A percentile compares a stretch with the other conserved stretches of the same genome.
phyloP scores from a whole-genome alignment of 2,329 filamentous ascomycete genomes.

The Phoma sp. region DNA sequence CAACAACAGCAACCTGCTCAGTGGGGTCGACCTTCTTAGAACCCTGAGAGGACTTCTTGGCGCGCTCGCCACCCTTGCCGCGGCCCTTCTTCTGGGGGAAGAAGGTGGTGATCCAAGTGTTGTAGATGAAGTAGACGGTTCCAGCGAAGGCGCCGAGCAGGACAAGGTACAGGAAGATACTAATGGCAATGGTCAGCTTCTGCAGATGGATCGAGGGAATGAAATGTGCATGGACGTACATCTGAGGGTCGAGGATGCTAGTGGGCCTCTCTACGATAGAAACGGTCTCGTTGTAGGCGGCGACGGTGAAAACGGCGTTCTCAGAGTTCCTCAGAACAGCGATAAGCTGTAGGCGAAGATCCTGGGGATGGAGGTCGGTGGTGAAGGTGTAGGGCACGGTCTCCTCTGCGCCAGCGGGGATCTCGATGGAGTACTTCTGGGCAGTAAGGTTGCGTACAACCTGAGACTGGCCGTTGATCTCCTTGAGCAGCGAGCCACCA shows the following conservation, averaged over 20 bases:
- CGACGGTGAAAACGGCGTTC: conserved; percentile 75
- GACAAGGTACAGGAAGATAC: conserved; percentile 97
- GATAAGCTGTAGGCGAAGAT: conserved; percentile 78
- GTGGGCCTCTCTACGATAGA: conserved; percentile 88
- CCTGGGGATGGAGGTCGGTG: conserved; percentile 91
- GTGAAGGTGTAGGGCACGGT: conserved; percentile 82
- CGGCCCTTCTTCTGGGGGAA: conserved; percentile 80
- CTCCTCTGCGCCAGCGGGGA: conserved; percentile 78
- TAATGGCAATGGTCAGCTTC: conserved; percentile 46
- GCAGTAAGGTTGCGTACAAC: conserved; percentile 86
- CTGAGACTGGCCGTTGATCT: conserved; percentile 59
- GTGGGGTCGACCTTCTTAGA: conserved; percentile 70
- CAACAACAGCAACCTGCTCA: conserved; percentile 67
- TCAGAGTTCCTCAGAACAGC: conserved; percentile 73
- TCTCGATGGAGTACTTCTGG: conserved; percentile 73
- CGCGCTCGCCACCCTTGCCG: conserved; percentile 69
- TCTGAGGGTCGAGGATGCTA: conserved; percentile 92
- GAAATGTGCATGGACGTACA: conserved; percentile 65
- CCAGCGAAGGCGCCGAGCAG: conserved; percentile 79
- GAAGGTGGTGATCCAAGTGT: conserved; percentile 93
- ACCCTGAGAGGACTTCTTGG: conserved; percentile 66
- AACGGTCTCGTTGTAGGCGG: conserved; percentile 81
- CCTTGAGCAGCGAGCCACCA: conserved; percentile 73
- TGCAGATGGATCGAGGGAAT: no score
- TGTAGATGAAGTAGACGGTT: conserved; percentile 95